Conservation (phyloP, 1,284 basidiomycete genomes). For the Rhodotorula sp. region DNA sequence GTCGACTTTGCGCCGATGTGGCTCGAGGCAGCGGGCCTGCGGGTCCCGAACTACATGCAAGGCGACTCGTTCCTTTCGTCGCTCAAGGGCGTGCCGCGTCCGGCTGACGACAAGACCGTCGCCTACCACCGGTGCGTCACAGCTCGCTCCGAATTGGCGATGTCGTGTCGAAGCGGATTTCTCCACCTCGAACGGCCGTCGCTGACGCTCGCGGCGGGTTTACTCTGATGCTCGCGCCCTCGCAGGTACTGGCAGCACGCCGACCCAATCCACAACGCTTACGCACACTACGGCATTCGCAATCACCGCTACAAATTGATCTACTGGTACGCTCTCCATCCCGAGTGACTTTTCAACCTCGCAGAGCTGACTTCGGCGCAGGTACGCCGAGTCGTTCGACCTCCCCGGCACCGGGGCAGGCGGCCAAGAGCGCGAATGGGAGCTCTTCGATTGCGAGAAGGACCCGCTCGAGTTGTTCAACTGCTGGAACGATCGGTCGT, state of each 20-base stretch:
- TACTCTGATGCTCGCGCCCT: no score
- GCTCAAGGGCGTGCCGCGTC: conserved; percentile 10
- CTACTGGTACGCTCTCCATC: background rate
- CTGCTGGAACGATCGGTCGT: background rate
- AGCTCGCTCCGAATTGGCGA: background rate
- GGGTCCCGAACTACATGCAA: conserved; percentile 41
- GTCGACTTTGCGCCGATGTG: conserved; percentile 43
- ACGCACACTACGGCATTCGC: conserved; percentile 9
- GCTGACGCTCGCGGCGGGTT: background rate
- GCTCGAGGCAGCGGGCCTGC: conserved; percentile 35
- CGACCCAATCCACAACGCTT: conserved; percentile 9
- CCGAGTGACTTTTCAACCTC: no score
- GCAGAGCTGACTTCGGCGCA: no score
- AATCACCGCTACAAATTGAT: conserved; percentile 6
- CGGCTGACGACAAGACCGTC: conserved; percentile 5
- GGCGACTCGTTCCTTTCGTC: conserved; percentile 37
- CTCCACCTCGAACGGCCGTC: background rate
- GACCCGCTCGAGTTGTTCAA: conserved; percentile 10
- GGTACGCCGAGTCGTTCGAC: conserved; percentile 6
- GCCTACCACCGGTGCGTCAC: conserved; percentile 5
- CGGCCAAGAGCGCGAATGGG: conserved; percentile 10
- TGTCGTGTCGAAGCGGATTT: background rate
- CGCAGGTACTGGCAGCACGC: conserved; percentile 5
- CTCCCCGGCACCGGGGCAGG: background rate
- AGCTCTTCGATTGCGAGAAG: conserved; percentile 4